phyloP scores from a whole-genome alignment of 192 early-diverging fungal genomes.

The Gigaspora rosea region DNA sequence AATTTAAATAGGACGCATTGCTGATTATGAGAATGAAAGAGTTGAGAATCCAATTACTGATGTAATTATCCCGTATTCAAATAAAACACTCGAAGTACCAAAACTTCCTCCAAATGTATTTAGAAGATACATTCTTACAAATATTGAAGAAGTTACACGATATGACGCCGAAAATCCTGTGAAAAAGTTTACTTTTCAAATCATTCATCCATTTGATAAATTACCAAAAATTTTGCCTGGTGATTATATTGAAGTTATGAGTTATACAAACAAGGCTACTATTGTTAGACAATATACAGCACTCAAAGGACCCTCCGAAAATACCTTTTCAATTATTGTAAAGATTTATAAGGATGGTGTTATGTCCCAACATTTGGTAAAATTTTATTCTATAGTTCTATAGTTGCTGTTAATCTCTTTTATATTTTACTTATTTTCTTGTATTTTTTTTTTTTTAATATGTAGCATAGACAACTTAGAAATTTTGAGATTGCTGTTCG shows the following conservation, averaged over 20 bases:
- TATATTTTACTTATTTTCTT: background rate
- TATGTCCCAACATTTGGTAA: constrained; percentile 12
- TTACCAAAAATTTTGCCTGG: constrained; percentile 26
- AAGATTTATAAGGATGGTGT: constrained; percentile 11
- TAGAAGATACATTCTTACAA: constrained; percentile 27
- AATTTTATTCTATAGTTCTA: background rate
- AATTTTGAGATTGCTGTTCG: constrained; percentile 21
- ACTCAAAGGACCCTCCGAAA: background rate
- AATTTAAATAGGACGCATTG: too few relatives aligned
- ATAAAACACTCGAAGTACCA: too few relatives aligned
- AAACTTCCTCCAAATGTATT: background rate
- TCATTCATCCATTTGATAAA: constrained; percentile 8
- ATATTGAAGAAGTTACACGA: background rate
- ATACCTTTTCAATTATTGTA: constrained; percentile 8
- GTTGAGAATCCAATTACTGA: too few relatives aligned
- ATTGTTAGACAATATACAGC: constrained; percentile 19
- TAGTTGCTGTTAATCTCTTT: background rate
- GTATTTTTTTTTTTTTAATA: background rate
- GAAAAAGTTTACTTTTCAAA: constrained; percentile 21
- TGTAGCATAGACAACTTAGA: constrained; percentile 17
- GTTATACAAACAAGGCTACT: constrained; percentile 10
- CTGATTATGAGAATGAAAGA: too few relatives aligned
- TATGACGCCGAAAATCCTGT: constrained; percentile 10
- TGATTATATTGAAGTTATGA: constrained; percentile 27
- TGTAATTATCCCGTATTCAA: too few relatives aligned